Conservation (phyloP, 1,284 basidiomycete species). For the Golubevia sp. region DNA sequence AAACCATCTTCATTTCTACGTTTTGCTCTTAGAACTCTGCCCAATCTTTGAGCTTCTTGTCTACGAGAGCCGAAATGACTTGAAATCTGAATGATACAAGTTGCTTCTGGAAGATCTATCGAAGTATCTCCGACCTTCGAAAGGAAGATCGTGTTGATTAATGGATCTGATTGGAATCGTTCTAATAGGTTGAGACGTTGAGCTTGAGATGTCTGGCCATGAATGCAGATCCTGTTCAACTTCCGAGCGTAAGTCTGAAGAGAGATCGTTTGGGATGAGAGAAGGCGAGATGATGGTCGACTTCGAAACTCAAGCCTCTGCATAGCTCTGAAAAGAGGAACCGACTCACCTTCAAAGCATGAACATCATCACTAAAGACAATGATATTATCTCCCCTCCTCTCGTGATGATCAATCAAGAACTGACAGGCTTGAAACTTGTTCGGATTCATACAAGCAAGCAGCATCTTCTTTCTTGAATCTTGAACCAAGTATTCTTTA, state of each 20-base stretch:
- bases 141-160: slow-evolving; percentile 95
- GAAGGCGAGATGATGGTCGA: too few species aligned
- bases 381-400: slow-evolving; percentile 98
- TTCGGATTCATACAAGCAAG: slow-evolving; percentile 99
- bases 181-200: slow-evolving; percentile 94
- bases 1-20: slow-evolving; percentile 98
- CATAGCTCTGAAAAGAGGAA: not conserved
- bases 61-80: slow-evolving; percentile 97
- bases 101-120: slow-evolving; percentile 97
- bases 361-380: slow-evolving; percentile 98
- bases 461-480: slow-evolving; percentile 89
- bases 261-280: slow-evolving; percentile 13
- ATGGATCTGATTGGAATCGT: slow-evolving; percentile 91
- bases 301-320: not conserved
- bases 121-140: slow-evolving; percentile 99
- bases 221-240: slow-evolving; percentile 91
- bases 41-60: slow-evolving; percentile 95
- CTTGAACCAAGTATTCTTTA: slow-evolving; percentile 91
- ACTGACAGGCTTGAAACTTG: slow-evolving; percentile 99
- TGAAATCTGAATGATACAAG: slow-evolving; percentile 99
- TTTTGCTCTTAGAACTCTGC: slow-evolving; percentile 92
- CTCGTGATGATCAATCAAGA: slow-evolving; percentile 98
- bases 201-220: slow-evolving; percentile 92
- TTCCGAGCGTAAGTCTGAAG: slow-evolving; percentile 91
- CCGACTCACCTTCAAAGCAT: slow-evolving; percentile 80